phyloP scores from a whole-genome alignment of 768 basidiomycete genomes.

The Scleroderma bovista region DNA sequence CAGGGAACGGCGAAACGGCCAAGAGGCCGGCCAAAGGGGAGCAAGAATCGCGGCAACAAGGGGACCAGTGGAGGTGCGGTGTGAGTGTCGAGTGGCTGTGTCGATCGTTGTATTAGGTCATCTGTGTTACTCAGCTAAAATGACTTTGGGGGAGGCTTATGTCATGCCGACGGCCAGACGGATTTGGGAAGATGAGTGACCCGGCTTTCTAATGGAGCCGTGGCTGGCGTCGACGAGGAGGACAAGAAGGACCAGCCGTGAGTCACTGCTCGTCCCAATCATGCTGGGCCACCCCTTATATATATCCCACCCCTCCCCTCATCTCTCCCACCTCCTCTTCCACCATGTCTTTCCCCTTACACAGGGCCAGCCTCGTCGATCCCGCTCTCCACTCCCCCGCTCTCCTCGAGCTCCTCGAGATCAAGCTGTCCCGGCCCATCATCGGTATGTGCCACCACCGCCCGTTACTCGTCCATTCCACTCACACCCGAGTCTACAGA shows the following conservation, averaged over 20 bases:
- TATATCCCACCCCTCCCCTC: slow-evolving; percentile 1
- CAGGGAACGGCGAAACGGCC: slow-evolving; percentile 42
- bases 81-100: no score
- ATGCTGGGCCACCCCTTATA: slow-evolving; percentile 5
- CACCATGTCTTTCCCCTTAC: slow-evolving; percentile 31
- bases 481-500: slow-evolving; percentile 35
- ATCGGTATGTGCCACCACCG: slow-evolving; percentile 46
- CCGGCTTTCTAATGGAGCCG: slow-evolving; percentile 2
- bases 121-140: no score
- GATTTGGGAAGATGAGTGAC: slow-evolving; percentile 3
- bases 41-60: slow-evolving; percentile 44
- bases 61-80: not conserved
- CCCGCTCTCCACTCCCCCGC: slow-evolving; percentile 57
- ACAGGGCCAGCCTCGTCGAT: slow-evolving; percentile 55
- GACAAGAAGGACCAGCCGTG: not conserved
- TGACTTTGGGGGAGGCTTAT: not conserved
- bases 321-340: slow-evolving; percentile 1
- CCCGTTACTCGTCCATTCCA: not conserved
- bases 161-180: slow-evolving; percentile 2
- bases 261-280: slow-evolving; percentile 3
- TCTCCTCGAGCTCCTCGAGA: slow-evolving; percentile 61
- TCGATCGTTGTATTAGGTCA: no score
- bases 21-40: slow-evolving; percentile 65
- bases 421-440: slow-evolving; percentile 55
- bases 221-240: not conserved